Percentiles rank a stretch among this genome's conserved stretches.
These are phyloP conservation scores for Lasiodiplodia sp. DNA, from an alignment of 2,329 filamentous ascomycete species.

Conservation along the genomic window DNA sequence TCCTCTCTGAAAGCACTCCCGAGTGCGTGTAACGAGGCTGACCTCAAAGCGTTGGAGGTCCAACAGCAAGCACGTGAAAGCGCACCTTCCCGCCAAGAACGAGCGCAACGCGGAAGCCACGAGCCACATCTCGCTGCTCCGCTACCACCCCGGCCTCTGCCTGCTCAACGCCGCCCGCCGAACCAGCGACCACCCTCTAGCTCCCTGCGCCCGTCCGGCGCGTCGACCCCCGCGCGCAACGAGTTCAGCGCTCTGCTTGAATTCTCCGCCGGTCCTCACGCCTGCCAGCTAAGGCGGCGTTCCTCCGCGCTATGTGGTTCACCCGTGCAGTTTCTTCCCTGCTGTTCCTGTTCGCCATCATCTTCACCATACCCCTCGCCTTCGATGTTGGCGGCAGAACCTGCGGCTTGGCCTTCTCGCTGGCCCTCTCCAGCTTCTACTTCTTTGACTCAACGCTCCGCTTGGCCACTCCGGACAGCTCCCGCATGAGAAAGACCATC, in stretches of 20 bases:
- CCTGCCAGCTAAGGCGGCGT: slow-evolving; percentile 9
- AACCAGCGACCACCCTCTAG: slow-evolving; percentile 6
- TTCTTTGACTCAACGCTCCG: slow-evolving; percentile 83
- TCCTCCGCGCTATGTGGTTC: slow-evolving; percentile 75
- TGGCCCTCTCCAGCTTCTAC: slow-evolving; percentile 89
- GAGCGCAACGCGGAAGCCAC: slow-evolving; percentile 27
- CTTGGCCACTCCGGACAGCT: slow-evolving; percentile 79
- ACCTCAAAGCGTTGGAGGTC: neutral
- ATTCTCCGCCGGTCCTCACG: neutral
- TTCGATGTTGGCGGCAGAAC: slow-evolving; percentile 98
- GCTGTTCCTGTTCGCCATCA: slow-evolving; percentile 87
- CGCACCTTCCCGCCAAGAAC: slow-evolving; percentile 24
- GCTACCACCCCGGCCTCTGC: slow-evolving; percentile 19
- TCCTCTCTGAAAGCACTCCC: slow-evolving; percentile 8
- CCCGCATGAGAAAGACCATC: slow-evolving; percentile 75
- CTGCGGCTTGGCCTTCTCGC: slow-evolving; percentile 91
- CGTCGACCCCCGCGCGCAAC: slow-evolving; percentile 26
- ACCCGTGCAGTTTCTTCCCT: slow-evolving; percentile 80
- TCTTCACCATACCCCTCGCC: slow-evolving; percentile 94
- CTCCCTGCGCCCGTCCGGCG: slow-evolving; percentile 20
- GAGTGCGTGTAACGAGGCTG: neutral
- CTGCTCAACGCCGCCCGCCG: slow-evolving; percentile 9
- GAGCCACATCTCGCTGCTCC: slow-evolving; percentile 28
- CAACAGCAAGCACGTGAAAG: slow-evolving; percentile 25
- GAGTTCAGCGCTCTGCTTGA: slow-evolving; percentile 7